Evolutionary conservation across 768 basidiomycete genomes (phyloP).

Genomic region (Leccinum incarnatum): DNA sequence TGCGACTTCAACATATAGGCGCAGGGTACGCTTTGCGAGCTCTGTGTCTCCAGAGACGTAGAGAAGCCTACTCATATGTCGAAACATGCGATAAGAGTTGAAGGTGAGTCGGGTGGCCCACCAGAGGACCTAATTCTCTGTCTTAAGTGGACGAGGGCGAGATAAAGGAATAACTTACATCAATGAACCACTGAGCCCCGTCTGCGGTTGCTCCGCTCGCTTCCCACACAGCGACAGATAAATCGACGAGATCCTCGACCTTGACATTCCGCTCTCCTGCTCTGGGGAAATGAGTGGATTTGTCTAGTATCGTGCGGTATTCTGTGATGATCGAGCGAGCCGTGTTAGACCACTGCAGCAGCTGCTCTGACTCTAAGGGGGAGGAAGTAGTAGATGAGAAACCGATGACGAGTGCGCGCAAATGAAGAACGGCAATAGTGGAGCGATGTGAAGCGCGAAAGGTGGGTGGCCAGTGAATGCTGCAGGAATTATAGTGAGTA

Average conservation of each 20-base stretch:
- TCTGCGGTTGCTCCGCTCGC: conserved; percentile 60
- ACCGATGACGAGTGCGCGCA: conserved; percentile 68
- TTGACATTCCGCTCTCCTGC: conserved; percentile 76
- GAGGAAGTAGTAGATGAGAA: conserved; percentile 25
- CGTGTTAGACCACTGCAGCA: conserved; percentile 58
- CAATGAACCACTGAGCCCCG: conserved; percentile 74
- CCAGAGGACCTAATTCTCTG: conserved; percentile 69
- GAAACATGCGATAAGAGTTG: conserved; percentile 81
- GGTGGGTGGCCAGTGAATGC: conserved; percentile 69
- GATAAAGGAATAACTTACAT: conserved; percentile 48
- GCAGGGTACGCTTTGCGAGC: conserved; percentile 72
- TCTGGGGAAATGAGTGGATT: conserved; percentile 71
- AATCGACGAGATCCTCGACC: conserved; percentile 82
- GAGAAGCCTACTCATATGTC: conserved; percentile 79
- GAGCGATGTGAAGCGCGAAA: conserved; percentile 80
- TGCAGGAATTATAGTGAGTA: conserved; percentile 57
- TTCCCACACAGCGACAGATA: conserved; percentile 82
- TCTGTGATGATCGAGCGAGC: conserved; percentile 68
- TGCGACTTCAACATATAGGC: conserved; percentile 81
- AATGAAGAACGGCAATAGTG: conserved; percentile 63
- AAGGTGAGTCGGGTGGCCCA: conserved; percentile 94
- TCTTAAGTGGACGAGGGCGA: not conserved
- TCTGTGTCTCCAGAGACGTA: conserved; percentile 56
- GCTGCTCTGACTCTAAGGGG: conserved; percentile 26
- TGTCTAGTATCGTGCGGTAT: conserved; percentile 64